These are phyloP conservation scores for Salinomyces thailandicus DNA, from an alignment of 2,329 filamentous ascomycete genomes.

Conservation along the genomic window DNA sequence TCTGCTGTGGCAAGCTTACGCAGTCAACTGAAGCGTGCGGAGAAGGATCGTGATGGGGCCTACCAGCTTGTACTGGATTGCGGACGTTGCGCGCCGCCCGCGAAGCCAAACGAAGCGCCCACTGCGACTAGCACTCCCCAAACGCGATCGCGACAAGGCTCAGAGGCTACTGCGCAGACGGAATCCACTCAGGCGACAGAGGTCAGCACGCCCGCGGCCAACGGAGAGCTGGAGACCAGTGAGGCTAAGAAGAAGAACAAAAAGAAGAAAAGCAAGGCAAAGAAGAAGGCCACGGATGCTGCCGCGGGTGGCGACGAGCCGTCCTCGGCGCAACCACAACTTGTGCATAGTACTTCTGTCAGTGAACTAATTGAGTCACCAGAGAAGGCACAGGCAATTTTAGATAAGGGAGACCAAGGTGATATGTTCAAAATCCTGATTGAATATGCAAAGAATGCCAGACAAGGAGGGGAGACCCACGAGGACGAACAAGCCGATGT, in stretches of 20 bases:
- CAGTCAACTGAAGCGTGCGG: slow-evolving; percentile 21
- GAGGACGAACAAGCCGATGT: slow-evolving; percentile 13
- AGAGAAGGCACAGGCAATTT: slow-evolving; percentile 11
- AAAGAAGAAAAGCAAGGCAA: slow-evolving; percentile 68
- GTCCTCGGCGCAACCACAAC: slow-evolving; percentile 7
- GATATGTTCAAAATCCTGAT: slow-evolving; percentile 2
- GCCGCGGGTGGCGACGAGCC: slow-evolving; percentile 4
- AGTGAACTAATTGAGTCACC: slow-evolving; percentile 12
- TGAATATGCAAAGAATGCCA: slow-evolving; percentile 5
- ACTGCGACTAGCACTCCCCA: slow-evolving; percentile 10
- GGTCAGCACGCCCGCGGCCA: slow-evolving; percentile 14
- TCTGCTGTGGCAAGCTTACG: slow-evolving; percentile 18
- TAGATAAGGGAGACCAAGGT: slow-evolving; percentile 3
- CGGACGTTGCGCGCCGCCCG: slow-evolving; percentile 20
- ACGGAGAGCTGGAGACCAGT: slow-evolving; percentile 18
- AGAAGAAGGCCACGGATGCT: slow-evolving; percentile 56
- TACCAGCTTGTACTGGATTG: slow-evolving; percentile 28
- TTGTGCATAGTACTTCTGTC: slow-evolving; percentile 5
- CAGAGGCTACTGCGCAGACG: slow-evolving; percentile 17
- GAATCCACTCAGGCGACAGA: slow-evolving; percentile 17
- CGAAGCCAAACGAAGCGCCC: slow-evolving; percentile 9
- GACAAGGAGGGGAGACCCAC: slow-evolving; percentile 7
- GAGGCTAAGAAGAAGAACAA: slow-evolving; percentile 61
- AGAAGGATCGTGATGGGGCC: slow-evolving; percentile 24
- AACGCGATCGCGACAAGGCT: slow-evolving; percentile 12